A percentile compares a stretch with the other conserved stretches of the same genome.
phyloP scores from a whole-genome alignment of 305 asterid species.

The Solanum hybrid region DNA sequence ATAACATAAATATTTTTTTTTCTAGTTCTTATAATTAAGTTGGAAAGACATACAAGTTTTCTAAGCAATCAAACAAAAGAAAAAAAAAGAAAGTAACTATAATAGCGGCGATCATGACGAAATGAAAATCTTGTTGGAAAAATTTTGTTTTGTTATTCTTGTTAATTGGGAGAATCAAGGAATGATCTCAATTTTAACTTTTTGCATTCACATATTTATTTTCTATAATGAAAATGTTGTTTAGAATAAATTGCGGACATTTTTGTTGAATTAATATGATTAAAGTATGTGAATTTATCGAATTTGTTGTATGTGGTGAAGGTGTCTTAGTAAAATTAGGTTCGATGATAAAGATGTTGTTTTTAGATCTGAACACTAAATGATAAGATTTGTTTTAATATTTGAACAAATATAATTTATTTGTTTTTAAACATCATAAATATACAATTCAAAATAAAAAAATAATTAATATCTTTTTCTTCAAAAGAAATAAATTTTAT shows the following conservation, averaged over 20 bases:
- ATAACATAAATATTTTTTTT: too few species aligned
- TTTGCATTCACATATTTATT: background rate
- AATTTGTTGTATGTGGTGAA: background rate
- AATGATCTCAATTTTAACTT: background rate
- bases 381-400: too few species aligned
- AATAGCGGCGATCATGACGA: background rate
- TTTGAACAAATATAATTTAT: too few species aligned
- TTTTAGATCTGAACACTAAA: too few species aligned
- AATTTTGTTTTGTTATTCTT: background rate
- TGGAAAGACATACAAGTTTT: background rate
- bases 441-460: too few species aligned
- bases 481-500: too few species aligned
- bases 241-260: background rate
- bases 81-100: background rate
- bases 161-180: background rate
- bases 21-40: background rate
- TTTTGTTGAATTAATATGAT: background rate
- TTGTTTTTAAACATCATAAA: too few species aligned
- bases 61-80: background rate
- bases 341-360: accelerated
- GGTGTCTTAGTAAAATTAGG: background rate
- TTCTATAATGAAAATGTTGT: background rate
- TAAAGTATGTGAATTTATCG: background rate
- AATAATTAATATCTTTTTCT: too few species aligned
- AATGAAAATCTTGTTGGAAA: background rate